These are phyloP conservation scores for Gyromitra esculenta DNA, from an alignment of 2,329 filamentous ascomycete genomes.

Conservation along the genomic window DNA sequence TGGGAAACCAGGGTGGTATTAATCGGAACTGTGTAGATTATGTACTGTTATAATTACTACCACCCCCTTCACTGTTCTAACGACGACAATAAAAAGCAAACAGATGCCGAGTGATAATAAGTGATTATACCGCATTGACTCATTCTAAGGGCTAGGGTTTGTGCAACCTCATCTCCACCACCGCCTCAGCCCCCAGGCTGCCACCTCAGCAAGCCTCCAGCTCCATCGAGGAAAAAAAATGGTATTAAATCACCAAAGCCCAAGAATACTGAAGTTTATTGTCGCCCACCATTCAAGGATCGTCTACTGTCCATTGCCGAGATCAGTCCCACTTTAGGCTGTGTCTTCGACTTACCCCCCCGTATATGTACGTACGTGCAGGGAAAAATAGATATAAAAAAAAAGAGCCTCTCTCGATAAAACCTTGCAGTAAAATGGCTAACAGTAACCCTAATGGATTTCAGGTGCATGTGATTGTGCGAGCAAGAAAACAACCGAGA, in stretches of 20 bases:
- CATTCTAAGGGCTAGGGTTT: constrained; percentile 27
- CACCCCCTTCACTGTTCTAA: too few species aligned
- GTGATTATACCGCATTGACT: background rate
- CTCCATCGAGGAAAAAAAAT: constrained; percentile 12
- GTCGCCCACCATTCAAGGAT: background rate
- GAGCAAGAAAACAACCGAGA: background rate
- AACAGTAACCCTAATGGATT: constrained; percentile 14
- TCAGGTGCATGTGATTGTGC: constrained; percentile 27
- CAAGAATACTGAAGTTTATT: background rate
- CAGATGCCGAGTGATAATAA: background rate
- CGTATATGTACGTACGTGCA: constrained; percentile 2
- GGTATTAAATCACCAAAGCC: constrained; percentile 16
- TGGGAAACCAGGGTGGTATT: too few species aligned
- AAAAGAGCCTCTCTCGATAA: background rate
- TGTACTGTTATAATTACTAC: too few species aligned
- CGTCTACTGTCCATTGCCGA: constrained; percentile 1
- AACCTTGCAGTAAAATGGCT: constrained; percentile 9
- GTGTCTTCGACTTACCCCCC: background rate
- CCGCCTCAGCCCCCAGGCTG: background rate
- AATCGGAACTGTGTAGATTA: too few species aligned
- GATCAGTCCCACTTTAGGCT: constrained; percentile 7
- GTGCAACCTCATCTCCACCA: constrained; percentile 35
- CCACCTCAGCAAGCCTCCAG: background rate
- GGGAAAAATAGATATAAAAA: background rate
- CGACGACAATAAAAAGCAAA: too few species aligned